Evolutionary conservation across 2,329 filamentous ascomycete genomes (phyloP).

Genomic region (Diaporthe sp.): DNA sequence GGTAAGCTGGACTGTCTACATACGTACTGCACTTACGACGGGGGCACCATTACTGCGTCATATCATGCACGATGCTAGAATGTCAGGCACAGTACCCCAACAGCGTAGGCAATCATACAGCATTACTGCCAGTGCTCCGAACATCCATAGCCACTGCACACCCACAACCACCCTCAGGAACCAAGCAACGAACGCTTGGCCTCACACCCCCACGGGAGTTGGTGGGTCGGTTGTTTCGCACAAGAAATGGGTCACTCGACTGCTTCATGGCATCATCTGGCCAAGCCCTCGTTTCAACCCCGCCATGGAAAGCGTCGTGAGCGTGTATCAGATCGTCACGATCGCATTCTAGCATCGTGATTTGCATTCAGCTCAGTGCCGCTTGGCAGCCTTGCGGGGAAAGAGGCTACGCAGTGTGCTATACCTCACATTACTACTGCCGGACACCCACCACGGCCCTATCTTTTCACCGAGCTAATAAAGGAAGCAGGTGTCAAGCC

Average conservation of each 20-base stretch:
- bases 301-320: not conserved
- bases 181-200: not conserved
- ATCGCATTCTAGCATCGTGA: conserved; percentile 9
- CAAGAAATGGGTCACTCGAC: not conserved
- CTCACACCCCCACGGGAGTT: conserved; percentile 9
- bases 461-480: conserved; percentile 7
- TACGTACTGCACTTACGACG: conserved; percentile 15
- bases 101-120: not conserved
- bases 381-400: conserved; percentile 9
- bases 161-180: not conserved
- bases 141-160: not conserved
- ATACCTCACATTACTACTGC: not conserved
- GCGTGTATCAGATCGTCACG: conserved; percentile 20
- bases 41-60: not conserved
- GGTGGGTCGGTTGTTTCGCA: conserved; percentile 21
- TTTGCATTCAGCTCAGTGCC: not conserved
- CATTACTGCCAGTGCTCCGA: not conserved
- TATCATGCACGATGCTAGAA: not conserved
- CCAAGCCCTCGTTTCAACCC: conserved; percentile 24
- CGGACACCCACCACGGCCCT: conserved; percentile 16
- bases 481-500: not conserved
- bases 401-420: not conserved
- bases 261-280: conserved; percentile 17
- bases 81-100: not conserved
- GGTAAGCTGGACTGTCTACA: not conserved